Percentiles rank a stretch among this genome's conserved stretches.
Evolutionary conservation across 1,284 basidiomycete species (phyloP).

Genomic region (Wallemia ichthyophaga): DNA sequence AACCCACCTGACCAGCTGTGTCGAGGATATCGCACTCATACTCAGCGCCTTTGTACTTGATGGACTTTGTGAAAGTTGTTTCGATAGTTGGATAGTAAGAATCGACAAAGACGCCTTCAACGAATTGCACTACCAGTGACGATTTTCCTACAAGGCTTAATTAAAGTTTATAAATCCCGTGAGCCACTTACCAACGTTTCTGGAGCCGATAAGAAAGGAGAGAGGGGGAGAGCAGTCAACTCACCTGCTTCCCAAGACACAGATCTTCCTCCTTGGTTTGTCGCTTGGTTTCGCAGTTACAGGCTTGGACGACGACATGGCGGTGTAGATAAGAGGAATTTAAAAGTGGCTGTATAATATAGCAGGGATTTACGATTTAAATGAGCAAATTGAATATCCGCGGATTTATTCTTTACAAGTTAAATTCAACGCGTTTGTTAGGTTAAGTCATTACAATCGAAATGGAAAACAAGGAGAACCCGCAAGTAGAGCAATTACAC

Average conservation of each 20-base stretch:
- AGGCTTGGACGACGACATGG: background rate
- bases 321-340: background rate
- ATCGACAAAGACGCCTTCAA: conserved; percentile 37
- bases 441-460: background rate
- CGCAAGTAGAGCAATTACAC: background rate
- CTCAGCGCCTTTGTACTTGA: conserved; percentile 52
- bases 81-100: conserved; percentile 89
- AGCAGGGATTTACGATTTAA: too few species aligned
- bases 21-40: conserved; percentile 96
- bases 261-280: background rate
- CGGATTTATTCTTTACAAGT: background rate
- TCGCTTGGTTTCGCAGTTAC: background rate
- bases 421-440: background rate
- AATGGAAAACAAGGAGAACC: background rate
- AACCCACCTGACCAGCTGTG: conserved; percentile 48
- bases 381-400: too few species aligned
- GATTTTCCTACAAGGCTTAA: too few species aligned
- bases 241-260: background rate
- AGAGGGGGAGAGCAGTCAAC: background rate
- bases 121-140: conserved; percentile 40
- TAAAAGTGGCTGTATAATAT: too few species aligned
- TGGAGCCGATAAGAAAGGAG: background rate
- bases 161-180: too few species aligned
- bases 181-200: background rate
- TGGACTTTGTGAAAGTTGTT: conserved; percentile 51